Conservation (phyloP, 129 eudicot species). For the Helichrysum umbraculigerum region DNA sequence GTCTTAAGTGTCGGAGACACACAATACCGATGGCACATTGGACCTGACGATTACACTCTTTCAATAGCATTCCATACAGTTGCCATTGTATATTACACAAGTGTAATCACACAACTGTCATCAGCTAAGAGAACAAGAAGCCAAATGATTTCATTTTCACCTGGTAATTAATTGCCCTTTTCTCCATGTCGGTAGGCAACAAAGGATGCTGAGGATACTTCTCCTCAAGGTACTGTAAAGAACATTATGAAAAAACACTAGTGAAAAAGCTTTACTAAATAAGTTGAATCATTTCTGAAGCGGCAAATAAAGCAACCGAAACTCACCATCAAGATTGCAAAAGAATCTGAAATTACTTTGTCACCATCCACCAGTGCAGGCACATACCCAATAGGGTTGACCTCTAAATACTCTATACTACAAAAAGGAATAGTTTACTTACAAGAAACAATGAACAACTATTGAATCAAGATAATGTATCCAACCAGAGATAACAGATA, state of each 20-base stretch:
- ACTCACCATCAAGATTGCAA: conserved; percentile 79
- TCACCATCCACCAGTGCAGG: conserved; percentile 85
- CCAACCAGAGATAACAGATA: no score
- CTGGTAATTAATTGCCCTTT: conserved; percentile 82
- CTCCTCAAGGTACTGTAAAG: conserved; percentile 79
- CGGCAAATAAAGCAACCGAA: not conserved
- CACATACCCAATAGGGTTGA: conserved; percentile 80
- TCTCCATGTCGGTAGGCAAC: conserved; percentile 71
- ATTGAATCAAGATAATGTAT: not conserved
- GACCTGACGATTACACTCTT: not conserved
- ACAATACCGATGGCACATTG: not conserved
- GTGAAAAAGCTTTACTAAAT: not conserved
- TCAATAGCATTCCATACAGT: not conserved
- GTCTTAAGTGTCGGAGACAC: not conserved
- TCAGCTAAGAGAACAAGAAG: conserved; percentile 4
- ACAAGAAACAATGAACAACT: not conserved
- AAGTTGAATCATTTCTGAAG: not conserved
- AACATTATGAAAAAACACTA: not conserved
- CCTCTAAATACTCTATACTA: conserved; percentile 56
- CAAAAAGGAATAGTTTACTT: not conserved
- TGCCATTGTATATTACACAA: not conserved
- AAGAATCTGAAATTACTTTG: conserved; percentile 66
- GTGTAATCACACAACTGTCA: not conserved
- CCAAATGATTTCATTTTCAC: conserved; percentile 45
- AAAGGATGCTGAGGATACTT: conserved; percentile 82